phyloP scores from a whole-genome alignment of 768 basidiomycete genomes.

The Chalciporus sphaerocephalus region DNA sequence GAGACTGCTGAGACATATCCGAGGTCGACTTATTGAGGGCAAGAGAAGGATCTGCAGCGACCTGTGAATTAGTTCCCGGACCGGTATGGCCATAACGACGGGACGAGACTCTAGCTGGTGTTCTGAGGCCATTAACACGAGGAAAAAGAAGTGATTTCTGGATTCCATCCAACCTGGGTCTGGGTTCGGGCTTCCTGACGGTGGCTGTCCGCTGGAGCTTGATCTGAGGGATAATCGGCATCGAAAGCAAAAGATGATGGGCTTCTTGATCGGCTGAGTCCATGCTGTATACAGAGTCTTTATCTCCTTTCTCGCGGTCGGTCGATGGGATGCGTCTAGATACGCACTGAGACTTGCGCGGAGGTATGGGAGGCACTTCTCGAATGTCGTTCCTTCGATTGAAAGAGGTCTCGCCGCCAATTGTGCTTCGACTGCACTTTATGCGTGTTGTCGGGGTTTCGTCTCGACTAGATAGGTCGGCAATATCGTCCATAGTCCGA shows the following conservation, averaged over 20 bases:
- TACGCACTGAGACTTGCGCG: not conserved
- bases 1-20: not conserved
- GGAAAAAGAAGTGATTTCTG: conserved; percentile 18
- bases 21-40: not conserved
- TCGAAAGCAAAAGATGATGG: conserved; percentile 23
- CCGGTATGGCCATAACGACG: conserved; percentile 13
- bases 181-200: conserved; percentile 10
- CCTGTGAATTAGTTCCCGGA: not conserved
- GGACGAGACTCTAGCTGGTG: conserved; percentile 13
- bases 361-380: not conserved
- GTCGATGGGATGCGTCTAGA: not conserved
- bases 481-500: conserved; percentile 10
- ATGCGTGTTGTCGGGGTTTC: not conserved
- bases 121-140: conserved; percentile 13
- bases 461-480: conserved; percentile 1
- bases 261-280: conserved; percentile 25
- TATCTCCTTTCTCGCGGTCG: conserved; percentile 7
- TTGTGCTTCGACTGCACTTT: conserved; percentile 1
- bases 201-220: conserved; percentile 26
- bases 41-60: not conserved
- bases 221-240: conserved; percentile 27
- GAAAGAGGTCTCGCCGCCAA: not conserved
- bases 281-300: conserved; percentile 22
- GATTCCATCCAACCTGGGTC: not conserved
- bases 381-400: not conserved